Evolutionary conservation across 192 early-diverging fungal species (phyloP).

Genomic region (Coemansia sp.): DNA sequence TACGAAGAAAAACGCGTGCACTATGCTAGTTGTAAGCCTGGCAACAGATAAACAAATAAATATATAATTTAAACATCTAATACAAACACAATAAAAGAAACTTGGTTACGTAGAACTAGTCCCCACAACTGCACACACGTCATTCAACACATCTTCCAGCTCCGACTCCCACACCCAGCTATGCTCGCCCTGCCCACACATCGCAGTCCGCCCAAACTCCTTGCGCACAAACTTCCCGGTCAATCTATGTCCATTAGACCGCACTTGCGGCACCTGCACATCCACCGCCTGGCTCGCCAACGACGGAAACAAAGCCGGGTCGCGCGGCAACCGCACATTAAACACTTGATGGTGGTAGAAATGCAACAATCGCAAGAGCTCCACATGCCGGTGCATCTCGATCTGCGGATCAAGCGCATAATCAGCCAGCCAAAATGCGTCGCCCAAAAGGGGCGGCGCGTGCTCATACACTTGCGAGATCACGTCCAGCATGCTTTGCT

Average conservation of each 20-base stretch:
- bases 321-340: constrained; percentile 23
- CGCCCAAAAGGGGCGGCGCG: constrained; percentile 21
- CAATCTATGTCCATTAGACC: background rate
- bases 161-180: constrained; percentile 55
- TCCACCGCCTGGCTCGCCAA: constrained; percentile 31
- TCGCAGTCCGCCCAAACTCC: background rate
- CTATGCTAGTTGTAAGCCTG: too few species aligned
- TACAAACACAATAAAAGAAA: background rate
- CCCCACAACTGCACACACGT: constrained; percentile 13
- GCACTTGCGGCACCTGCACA: background rate
- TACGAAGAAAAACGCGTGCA: too few species aligned
- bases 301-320: constrained; percentile 48
- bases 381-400: constrained; percentile 55
- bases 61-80: background rate
- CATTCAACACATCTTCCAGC: constrained; percentile 39
- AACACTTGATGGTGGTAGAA: constrained; percentile 42
- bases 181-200: constrained; percentile 8
- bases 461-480: constrained; percentile 34
- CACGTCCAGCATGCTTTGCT: constrained; percentile 21
- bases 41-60: too few species aligned
- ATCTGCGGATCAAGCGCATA: constrained; percentile 44
- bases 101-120: background rate
- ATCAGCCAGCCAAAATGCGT: constrained; percentile 44
- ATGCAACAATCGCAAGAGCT: constrained; percentile 44
- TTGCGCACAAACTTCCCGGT: background rate